Percentiles rank a stretch among this genome's conserved stretches.
phyloP scores from a whole-genome alignment of 192 early-diverging fungal genomes.

The Coemansia sp. region DNA sequence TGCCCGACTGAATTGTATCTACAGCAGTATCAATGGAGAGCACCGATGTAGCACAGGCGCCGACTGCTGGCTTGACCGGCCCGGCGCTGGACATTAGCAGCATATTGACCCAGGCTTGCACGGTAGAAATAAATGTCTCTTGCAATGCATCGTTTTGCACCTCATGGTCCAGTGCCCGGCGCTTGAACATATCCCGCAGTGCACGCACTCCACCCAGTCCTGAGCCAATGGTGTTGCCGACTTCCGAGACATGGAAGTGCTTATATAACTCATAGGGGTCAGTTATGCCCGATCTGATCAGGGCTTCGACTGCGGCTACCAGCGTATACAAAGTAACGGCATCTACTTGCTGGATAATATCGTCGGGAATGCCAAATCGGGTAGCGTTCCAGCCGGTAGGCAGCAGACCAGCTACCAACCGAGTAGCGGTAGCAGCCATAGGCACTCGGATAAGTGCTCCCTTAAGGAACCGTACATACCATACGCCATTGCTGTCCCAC shows the following conservation, averaged over 20 bases:
- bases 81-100: conserved; percentile 87
- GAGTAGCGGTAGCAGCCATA: conserved; percentile 81
- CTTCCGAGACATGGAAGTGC: conserved; percentile 92
- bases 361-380: conserved; percentile 88
- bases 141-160: conserved; percentile 83
- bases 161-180: conserved; percentile 71
- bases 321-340: conserved; percentile 81
- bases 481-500: conserved; percentile 44
- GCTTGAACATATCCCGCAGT: conserved; percentile 68
- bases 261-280: conserved; percentile 97
- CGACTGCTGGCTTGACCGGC: conserved; percentile 74
- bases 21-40: conserved; percentile 88
- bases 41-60: conserved; percentile 90
- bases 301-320: conserved; percentile 88
- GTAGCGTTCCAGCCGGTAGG: conserved; percentile 92
- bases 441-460: conserved; percentile 84
- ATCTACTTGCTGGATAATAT: conserved; percentile 87
- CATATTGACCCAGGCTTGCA: conserved; percentile 96
- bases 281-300: conserved; percentile 85
- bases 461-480: conserved; percentile 78
- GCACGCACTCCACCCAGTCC: conserved; percentile 83
- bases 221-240: conserved; percentile 86
- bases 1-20: conserved; percentile 83
- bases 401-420: conserved; percentile 81
- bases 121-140: conserved; percentile 93